phyloP scores from a whole-genome alignment of 2,329 filamentous ascomycete genomes.

The Colletotrichum sansevieriae region DNA sequence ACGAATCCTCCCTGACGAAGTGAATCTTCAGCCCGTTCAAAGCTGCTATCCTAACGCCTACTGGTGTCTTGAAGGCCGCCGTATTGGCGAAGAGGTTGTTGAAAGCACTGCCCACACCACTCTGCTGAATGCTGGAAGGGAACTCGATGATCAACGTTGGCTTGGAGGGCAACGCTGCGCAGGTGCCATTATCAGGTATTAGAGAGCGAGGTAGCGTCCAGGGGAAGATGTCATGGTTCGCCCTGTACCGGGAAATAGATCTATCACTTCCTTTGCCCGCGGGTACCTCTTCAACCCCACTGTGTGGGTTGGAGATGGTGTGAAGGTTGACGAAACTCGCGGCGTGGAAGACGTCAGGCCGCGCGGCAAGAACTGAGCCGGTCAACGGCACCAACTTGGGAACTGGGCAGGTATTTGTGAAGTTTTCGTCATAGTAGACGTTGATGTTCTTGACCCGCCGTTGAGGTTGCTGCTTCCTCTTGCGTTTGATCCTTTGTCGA shows the following conservation, averaged over 20 bases:
- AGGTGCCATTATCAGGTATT: slow-evolving; percentile 83
- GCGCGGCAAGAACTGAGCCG: slow-evolving; percentile 83
- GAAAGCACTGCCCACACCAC: slow-evolving; percentile 52
- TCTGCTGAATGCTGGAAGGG: slow-evolving; percentile 59
- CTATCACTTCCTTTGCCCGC: slow-evolving; percentile 58
- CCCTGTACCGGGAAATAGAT: slow-evolving; percentile 58
- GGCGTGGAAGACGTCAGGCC: slow-evolving; percentile 88
- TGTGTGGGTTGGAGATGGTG: slow-evolving; percentile 76
- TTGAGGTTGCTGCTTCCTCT: slow-evolving; percentile 37
- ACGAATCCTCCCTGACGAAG: slow-evolving; percentile 73
- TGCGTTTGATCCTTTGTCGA: slow-evolving; percentile 49
- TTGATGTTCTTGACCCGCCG: slow-evolving; percentile 46
- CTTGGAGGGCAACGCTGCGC: slow-evolving; percentile 77
- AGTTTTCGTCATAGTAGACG: slow-evolving; percentile 58
- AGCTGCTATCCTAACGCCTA: slow-evolving; percentile 49
- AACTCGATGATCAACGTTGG: slow-evolving; percentile 78
- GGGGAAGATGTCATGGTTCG: slow-evolving; percentile 89
- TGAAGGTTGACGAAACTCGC: slow-evolving; percentile 87
- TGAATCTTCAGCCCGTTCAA: slow-evolving; percentile 73
- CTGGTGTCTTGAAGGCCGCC: slow-evolving; percentile 43
- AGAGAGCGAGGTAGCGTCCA: slow-evolving; percentile 88
- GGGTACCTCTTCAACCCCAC: slow-evolving; percentile 52
- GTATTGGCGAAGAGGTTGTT: slow-evolving; percentile 58
- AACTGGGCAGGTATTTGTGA: slow-evolving; percentile 75
- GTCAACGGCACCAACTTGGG: slow-evolving; percentile 73